Base-by-base conservation (phyloP, 495 filamentous ascomycete genomes). In the Cladorrhinum samala region DNA sequence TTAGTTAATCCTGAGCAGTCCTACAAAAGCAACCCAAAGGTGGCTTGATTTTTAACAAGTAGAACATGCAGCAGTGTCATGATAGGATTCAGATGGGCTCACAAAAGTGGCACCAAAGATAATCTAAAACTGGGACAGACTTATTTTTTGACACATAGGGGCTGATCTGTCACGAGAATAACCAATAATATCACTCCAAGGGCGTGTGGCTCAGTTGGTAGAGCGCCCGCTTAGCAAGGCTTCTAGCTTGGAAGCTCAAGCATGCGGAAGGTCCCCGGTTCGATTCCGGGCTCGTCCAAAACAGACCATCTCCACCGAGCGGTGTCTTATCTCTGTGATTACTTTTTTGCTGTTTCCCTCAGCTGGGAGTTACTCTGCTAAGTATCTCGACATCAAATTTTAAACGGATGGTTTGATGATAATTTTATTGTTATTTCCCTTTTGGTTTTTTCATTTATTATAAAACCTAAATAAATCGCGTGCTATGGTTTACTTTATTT, bases 191-290 rank as follows among this genome's bases (percentile, higher is more conserved):
- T n/a, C n/a, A n/a, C n/a, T n/a, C n/a, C 23, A 27, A 47, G 45
- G 45, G 45, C 45, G 45, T 47, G 45, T 47, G 45, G 45, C 45
- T 47, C 45, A 47, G 45, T 47, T 47, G 45, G 45, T 47, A 47
- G 45, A 47, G 45, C 45, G 45, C 24, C 24, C 45, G 45, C 45
- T 47, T 47, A 47, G 45, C 45, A 47, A 25, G 24, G n/a, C n/a
- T 23, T 47, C 1, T 14, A 14, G 9, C 24, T 5, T 6, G 11
- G 6, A 33, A n/a, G n/a, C n/a, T n/a, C n/a, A 33, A 33, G 24
- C 30, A 47, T 47, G 45, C 45, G 45, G 24, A 47, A 47, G 45
- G 45, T 47, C 45, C 45, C 24, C 20, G 45, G 45, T 47, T 47
- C 45, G 45, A 47, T 47, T 47, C 45, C 45, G 20, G 24, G 45